phyloP scores from a whole-genome alignment of 768 basidiomycete genomes.

The Leccinum broughii region DNA sequence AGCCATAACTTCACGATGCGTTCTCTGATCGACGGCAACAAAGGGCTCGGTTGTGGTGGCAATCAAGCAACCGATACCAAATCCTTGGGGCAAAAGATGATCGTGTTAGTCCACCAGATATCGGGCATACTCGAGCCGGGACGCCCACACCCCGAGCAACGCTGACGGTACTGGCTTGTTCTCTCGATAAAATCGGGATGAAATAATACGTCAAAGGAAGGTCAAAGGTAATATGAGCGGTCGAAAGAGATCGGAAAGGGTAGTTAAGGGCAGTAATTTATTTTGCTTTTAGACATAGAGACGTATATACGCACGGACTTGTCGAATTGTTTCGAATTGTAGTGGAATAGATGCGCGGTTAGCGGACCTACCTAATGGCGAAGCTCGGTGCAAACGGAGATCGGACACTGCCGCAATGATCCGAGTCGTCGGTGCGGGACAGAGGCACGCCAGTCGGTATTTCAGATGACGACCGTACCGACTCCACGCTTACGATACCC shows the following conservation, averaged over 20 bases:
- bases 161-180: background rate
- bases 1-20: slow-evolving; percentile 68
- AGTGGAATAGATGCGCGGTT: background rate
- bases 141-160: slow-evolving; percentile 54
- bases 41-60: slow-evolving; percentile 81
- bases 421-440: no score
- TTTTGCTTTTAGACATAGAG: background rate
- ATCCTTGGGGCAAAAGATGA: slow-evolving; percentile 66
- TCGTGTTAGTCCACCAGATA: slow-evolving; percentile 72
- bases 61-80: slow-evolving; percentile 68
- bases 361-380: background rate
- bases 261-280: background rate
- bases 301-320: background rate
- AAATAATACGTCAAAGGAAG: slow-evolving; percentile 71
- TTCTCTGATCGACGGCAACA: slow-evolving; percentile 55
- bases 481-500: no score
- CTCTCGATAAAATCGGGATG: slow-evolving; percentile 64
- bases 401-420: no score
- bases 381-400: no score
- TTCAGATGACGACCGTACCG: no score
- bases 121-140: slow-evolving; percentile 50
- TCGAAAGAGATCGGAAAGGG: slow-evolving; percentile 64
- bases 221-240: slow-evolving; percentile 66
- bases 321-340: background rate
- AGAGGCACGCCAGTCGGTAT: no score